Conservation (phyloP, 2,329 filamentous ascomycete species). For the Pezicula neosporulosa region DNA sequence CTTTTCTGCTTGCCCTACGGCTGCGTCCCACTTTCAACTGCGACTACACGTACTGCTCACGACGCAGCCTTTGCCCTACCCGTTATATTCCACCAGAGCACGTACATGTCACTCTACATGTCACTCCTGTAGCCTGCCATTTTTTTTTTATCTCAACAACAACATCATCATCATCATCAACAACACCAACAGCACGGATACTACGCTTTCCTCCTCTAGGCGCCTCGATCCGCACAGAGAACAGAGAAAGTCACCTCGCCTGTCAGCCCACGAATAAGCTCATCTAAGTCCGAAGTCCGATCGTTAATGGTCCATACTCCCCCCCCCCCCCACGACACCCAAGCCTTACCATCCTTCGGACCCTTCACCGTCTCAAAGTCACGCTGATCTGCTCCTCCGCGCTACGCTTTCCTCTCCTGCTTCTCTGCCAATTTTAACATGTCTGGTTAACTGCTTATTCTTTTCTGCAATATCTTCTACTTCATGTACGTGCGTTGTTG, state of each 20-base stretch:
- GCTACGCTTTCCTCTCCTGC: constrained; percentile 15
- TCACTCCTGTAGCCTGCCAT: no score
- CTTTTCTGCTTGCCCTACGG: no score
- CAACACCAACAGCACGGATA: no score
- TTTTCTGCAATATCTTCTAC: not conserved
- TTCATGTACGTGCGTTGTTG: constrained; percentile 4
- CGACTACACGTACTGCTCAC: no score
- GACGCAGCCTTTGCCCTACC: no score
- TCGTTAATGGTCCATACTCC: not conserved
- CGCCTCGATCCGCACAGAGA: no score
- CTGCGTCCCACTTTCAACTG: no score
- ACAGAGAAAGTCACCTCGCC: not conserved
- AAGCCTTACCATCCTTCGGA: not conserved
- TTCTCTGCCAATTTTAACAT: constrained; percentile 6
- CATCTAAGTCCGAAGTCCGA: not conserved
- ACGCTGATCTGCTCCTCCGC: constrained; percentile 4
- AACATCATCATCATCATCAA: no score
- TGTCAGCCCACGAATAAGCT: not conserved
- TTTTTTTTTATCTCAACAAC: no score
- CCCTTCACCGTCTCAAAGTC: not conserved
- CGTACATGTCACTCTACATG: no score
- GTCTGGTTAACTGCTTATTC: constrained; percentile 1
- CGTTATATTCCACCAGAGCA: no score
- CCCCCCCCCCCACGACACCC: not conserved
- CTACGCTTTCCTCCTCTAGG: no score